Evolutionary conservation across 495 filamentous ascomycete genomes (phyloP), one percentile per base, ranked within the genome.

Genomic region (Penicillium goetzii): DNA sequence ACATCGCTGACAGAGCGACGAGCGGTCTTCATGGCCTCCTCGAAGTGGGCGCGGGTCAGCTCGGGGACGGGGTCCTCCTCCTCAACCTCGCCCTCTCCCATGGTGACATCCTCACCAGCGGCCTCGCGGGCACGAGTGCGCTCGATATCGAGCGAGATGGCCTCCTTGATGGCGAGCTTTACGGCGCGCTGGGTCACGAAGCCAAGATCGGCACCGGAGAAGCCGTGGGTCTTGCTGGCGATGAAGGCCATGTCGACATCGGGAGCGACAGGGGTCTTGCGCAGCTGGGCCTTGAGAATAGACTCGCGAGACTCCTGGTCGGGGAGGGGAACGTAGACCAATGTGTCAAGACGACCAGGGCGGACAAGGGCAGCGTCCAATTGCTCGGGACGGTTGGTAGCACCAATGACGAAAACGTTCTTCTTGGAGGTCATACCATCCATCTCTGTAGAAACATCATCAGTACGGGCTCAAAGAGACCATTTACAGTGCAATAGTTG

Each of bases 371-470:
- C 95, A 74, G 93, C 93, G 80, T 99, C 95, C 51, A 99, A 88
- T 81, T 98, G 95, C 83, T 99, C 95, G 43, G 95, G 95, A 81
- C 95, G 88, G 83, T 99, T 99, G 73, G 95, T 99, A 34, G 95
- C 95, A 78, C 95, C 95, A 70, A 99, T 99, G 68, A 99, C 95
- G 82, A 99, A 99, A 69, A 99, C 95, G 79, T 99, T 99, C 90
- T 99, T 99, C 91, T 99, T 99, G 9, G 94, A 97, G 52, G 96
- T 97, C 93, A 97, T 97, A 70, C 93, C 93, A 69, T 97, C 93
- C 93, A 97, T 97, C 87, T 97, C 93, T 94, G 72, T 40, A 43
- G n/a, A 3, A 9, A 10, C 2, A 71, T 88, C 81, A 89, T 86
- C 67, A 67, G 52, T 28, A 36, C 28, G 40, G 23, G 21, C 3